Conservation (phyloP, 257 asterid species). For the Haberlea rhodopensis region DNA sequence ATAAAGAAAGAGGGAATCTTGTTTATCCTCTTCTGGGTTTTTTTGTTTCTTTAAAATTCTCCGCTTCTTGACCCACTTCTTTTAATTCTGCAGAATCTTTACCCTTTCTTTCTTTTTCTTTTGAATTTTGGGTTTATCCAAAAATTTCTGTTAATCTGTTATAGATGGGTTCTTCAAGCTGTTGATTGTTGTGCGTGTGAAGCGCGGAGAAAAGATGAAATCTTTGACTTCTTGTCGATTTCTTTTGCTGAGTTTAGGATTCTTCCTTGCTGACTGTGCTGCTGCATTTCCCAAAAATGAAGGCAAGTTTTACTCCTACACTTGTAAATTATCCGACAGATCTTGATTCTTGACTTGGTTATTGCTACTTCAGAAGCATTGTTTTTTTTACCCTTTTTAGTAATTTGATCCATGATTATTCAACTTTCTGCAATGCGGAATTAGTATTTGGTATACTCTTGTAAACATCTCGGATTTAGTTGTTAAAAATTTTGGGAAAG, state of each 20-base stretch:
- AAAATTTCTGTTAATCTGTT: constrained; percentile 8
- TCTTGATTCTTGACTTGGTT: constrained; percentile 45
- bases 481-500: neutral
- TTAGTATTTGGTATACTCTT: constrained; percentile 3
- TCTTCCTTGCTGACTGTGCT: constrained; percentile 34
- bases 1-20: constrained; percentile 27
- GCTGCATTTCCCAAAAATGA: constrained; percentile 59
- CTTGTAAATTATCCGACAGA: constrained; percentile 30
- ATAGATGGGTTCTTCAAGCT: constrained; percentile 33
- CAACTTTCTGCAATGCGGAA: constrained; percentile 26
- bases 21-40: constrained; percentile 26
- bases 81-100: constrained; percentile 7
- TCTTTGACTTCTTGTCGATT: constrained; percentile 34
- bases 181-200: constrained; percentile 27
- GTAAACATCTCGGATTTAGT: constrained; percentile 22
- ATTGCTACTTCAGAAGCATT: constrained; percentile 1
- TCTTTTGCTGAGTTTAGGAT: constrained; percentile 44
- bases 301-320: constrained; percentile 38
- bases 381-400: neutral
- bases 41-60: constrained; percentile 25
- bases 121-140: constrained; percentile 16
- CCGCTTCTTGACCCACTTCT: constrained; percentile 14
- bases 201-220: constrained; percentile 43
- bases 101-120: constrained; percentile 6
- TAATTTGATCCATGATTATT: constrained; percentile 7